Percentiles rank a stretch among this genome's conserved stretches.
Conservation (phyloP, 192 early-diverging fungal species). For the Helicostylum pulchrum region DNA sequence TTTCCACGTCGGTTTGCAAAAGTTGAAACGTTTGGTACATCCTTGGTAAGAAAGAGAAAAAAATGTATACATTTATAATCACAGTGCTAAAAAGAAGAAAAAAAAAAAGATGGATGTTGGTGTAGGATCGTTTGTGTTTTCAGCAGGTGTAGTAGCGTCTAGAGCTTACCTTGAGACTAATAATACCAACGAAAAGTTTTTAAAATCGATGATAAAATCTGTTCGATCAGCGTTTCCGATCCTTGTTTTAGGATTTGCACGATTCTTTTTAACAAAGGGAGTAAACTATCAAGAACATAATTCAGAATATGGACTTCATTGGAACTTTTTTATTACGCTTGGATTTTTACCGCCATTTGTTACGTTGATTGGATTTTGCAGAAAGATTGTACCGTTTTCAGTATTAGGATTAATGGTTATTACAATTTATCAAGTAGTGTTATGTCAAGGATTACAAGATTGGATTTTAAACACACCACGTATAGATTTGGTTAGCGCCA, state of each 20-base stretch:
- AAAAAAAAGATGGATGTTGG: constrained; percentile 84
- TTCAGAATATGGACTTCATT: constrained; percentile 94
- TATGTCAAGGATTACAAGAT: constrained; percentile 58
- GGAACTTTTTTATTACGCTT: constrained; percentile 98
- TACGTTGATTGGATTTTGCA: constrained; percentile 53
- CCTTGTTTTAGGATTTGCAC: constrained; percentile 69
- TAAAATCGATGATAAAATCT: constrained; percentile 33
- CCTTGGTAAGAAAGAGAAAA: constrained; percentile 53
- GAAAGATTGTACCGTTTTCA: constrained; percentile 54
- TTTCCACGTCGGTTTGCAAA: constrained; percentile 91
- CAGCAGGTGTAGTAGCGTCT: constrained; percentile 78
- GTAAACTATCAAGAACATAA: constrained; percentile 94
- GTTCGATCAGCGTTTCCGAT: constrained; percentile 62
- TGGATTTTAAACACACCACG: constrained; percentile 80
- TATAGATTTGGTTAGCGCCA: constrained; percentile 69
- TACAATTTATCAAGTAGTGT: constrained; percentile 55
- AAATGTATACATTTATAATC: not conserved
- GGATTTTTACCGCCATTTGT: constrained; percentile 81
- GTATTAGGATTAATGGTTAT: constrained; percentile 48
- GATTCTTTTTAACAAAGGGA: constrained; percentile 68
- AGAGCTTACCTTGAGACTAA: constrained; percentile 50
- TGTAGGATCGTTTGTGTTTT: constrained; percentile 92
- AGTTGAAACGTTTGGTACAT: constrained; percentile 86
- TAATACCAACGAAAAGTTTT: constrained; percentile 22
- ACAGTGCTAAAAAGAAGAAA: not conserved